A percentile compares a stretch with the other conserved stretches of the same genome.
phyloP scores from a whole-genome alignment of 495 filamentous ascomycete genomes.

The Tuber aestivum region DNA sequence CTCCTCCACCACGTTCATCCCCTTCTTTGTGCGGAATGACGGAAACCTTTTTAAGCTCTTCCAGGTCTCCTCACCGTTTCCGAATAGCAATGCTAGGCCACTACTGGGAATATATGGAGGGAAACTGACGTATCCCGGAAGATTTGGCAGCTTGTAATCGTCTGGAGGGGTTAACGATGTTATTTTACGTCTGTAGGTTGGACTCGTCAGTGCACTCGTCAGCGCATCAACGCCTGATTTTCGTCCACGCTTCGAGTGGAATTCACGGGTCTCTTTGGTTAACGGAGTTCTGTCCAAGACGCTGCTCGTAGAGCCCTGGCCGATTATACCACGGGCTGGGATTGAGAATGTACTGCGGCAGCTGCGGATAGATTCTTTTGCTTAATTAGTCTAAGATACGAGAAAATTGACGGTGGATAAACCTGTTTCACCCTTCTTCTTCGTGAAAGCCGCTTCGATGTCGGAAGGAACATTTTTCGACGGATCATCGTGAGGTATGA shows the following conservation, averaged over 20 bases:
- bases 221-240: conserved; percentile 17
- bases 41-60: neutral
- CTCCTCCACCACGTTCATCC: neutral
- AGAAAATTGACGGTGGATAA: neutral
- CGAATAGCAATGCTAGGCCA: conserved; percentile 12
- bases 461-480: neutral
- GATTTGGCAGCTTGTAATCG: conserved; percentile 14
- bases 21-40: neutral
- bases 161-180: conserved; percentile 15
- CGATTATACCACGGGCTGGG: neutral
- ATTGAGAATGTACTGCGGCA: neutral
- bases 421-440: neutral
- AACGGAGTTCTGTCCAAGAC: neutral
- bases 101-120: conserved; percentile 20
- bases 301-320: neutral
- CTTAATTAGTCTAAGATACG: neutral
- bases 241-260: neutral
- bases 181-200: conserved; percentile 5
- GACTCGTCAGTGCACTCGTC: conserved; percentile 16
- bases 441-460: neutral
- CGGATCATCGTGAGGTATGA: neutral
- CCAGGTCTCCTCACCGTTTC: neutral
- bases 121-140: conserved; percentile 21
- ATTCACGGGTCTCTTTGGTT: neutral
- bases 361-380: neutral